These are phyloP conservation scores for Alnus rubra DNA, from an alignment of 306 rosid species.

Conservation along the genomic window DNA sequence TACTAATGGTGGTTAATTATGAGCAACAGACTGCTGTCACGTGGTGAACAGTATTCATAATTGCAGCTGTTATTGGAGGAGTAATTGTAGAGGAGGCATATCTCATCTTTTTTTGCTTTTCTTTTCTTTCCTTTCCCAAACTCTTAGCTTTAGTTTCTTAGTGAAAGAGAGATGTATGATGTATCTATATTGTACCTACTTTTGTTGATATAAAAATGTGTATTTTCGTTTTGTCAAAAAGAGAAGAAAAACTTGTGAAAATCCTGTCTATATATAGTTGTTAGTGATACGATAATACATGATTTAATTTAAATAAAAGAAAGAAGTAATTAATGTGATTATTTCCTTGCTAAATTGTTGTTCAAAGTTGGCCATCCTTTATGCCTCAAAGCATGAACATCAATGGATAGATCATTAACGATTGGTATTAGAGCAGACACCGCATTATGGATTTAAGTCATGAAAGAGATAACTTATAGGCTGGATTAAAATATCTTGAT, in stretches of 20 bases:
- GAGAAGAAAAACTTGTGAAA: too few relatives aligned
- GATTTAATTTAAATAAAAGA: background rate
- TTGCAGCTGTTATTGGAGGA: conserved; percentile 22
- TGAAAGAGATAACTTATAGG: too few relatives aligned
- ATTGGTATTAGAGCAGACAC: too few relatives aligned
- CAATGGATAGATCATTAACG: too few relatives aligned
- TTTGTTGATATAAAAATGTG: background rate
- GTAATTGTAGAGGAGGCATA: background rate
- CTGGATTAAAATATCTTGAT: too few relatives aligned
- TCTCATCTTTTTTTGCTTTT: background rate
- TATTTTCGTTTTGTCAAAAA: too few relatives aligned
- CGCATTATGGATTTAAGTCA: too few relatives aligned
- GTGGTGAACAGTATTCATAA: conserved; percentile 2
- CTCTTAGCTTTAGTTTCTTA: background rate
- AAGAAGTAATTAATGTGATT: background rate
- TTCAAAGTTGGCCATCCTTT: background rate
- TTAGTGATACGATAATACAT: background rate
- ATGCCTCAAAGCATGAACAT: background rate
- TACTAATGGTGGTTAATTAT: conserved; percentile 10
- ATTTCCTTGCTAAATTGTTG: background rate
- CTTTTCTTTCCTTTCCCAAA: background rate
- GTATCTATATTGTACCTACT: background rate
- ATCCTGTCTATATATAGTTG: background rate
- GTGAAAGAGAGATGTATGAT: background rate
- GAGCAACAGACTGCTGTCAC: background rate